Conservation (phyloP, 495 filamentous ascomycete genomes). For the Parachaetomium inaequale region DNA sequence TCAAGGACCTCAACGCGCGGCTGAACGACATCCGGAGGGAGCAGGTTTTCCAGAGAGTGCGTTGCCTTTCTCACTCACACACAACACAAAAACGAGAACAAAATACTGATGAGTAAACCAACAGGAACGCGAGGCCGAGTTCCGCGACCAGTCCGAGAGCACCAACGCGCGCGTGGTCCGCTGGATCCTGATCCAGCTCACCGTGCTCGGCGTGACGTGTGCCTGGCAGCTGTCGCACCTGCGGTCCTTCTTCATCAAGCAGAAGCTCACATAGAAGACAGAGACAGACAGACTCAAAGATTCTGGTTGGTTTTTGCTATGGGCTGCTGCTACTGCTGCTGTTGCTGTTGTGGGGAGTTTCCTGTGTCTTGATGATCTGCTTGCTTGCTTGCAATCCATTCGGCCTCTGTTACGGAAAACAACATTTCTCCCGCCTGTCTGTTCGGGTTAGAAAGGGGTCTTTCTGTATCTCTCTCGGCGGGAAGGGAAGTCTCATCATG, state of each 20-base stretch:
- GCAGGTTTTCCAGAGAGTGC: constrained; percentile 92
- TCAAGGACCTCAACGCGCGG: constrained; percentile 83
- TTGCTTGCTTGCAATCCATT: not conserved
- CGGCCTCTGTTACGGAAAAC: not conserved
- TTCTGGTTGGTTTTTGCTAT: not conserved
- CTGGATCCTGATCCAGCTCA: constrained; percentile 88
- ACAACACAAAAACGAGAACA: no score
- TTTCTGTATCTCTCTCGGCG: not conserved
- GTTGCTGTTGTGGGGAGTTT: not conserved
- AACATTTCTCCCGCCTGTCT: not conserved
- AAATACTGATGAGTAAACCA: no score
- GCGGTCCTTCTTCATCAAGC: constrained; percentile 98
- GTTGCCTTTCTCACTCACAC: constrained; percentile 33
- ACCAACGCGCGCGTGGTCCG: constrained; percentile 91
- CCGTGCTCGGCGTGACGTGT: constrained; percentile 84
- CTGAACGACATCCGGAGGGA: constrained; percentile 87
- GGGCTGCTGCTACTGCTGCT: not conserved
- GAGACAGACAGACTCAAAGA: not conserved
- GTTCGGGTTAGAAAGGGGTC: not conserved
- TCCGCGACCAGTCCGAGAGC: constrained; percentile 91
- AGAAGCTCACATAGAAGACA: constrained; percentile 89
- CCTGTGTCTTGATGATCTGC: not conserved
- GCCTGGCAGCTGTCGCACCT: constrained; percentile 97
- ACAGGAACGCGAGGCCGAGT: constrained; percentile 95
- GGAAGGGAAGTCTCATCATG: not conserved